These are phyloP conservation scores for Pleurotus salmoneostramineus DNA, from an alignment of 768 basidiomycete genomes.

Conservation along the genomic window DNA sequence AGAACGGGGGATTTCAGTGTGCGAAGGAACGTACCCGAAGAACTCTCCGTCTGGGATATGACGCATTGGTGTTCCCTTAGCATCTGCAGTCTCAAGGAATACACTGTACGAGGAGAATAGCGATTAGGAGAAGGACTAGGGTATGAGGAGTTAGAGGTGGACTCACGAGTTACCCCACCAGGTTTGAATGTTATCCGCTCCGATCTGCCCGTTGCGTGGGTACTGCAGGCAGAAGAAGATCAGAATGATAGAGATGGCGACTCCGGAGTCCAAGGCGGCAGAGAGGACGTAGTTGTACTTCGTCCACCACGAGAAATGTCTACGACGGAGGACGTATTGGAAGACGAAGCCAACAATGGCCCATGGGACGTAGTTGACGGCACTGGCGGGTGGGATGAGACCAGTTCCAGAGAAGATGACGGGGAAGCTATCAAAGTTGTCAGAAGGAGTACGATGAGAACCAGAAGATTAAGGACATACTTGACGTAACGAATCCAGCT, in stretches of 20 bases:
- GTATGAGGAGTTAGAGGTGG: too few species aligned
- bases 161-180: constrained; percentile 77
- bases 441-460: too few species aligned
- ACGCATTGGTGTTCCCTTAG: constrained; percentile 29
- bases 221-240: constrained; percentile 65
- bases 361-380: constrained; percentile 71
- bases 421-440: constrained; percentile 32
- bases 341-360: constrained; percentile 62
- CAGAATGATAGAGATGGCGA: constrained; percentile 49
- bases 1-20: not conserved
- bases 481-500: constrained; percentile 60
- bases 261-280: constrained; percentile 68
- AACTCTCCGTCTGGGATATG: constrained; percentile 23
- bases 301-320: constrained; percentile 63
- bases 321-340: constrained; percentile 55
- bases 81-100: constrained; percentile 37
- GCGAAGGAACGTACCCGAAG: constrained; percentile 25
- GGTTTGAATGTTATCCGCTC: constrained; percentile 39
- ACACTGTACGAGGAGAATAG: constrained; percentile 18
- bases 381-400: constrained; percentile 61
- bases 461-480: constrained; percentile 27
- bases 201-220: constrained; percentile 58
- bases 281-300: constrained; percentile 71
- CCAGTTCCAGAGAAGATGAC: constrained; percentile 60
- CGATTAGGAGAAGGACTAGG: not conserved